phyloP scores from a whole-genome alignment of 345 rosid species.

The Heritiera littoralis region DNA sequence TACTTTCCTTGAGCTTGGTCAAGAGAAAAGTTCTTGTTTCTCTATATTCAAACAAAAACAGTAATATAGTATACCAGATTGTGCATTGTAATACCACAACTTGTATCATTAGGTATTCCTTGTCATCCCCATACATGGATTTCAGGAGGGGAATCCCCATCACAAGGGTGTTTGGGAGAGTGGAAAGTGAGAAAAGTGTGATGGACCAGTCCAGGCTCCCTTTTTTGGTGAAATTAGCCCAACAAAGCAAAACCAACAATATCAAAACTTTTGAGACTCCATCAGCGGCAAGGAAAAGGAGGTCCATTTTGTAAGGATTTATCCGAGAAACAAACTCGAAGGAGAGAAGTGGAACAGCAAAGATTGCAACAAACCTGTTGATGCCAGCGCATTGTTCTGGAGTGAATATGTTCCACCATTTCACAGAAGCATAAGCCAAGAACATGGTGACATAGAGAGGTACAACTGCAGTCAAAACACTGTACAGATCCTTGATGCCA shows the following conservation, averaged over 20 bases:
- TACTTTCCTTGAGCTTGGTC: neutral
- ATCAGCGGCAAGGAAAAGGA: conserved; percentile 30
- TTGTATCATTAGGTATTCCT: conserved; percentile 26
- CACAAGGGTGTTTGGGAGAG: conserved; percentile 34
- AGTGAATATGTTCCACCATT: conserved; percentile 35
- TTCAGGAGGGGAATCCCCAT: conserved; percentile 34
- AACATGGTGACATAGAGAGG: conserved; percentile 38
- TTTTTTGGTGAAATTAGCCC: conserved; percentile 21
- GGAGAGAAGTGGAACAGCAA: conserved; percentile 36
- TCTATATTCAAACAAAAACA: conserved; percentile 31
- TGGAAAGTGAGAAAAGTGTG: conserved; percentile 35
- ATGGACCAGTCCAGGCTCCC: conserved; percentile 32
- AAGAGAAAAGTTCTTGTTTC: conserved; percentile 17
- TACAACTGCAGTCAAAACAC: conserved; percentile 30
- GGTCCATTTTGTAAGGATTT: conserved; percentile 33
- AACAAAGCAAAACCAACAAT: conserved; percentile 13
- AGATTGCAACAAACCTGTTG: conserved; percentile 36
- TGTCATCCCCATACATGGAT: conserved; percentile 34
- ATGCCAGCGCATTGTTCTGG: conserved; percentile 38
- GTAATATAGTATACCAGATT: conserved; percentile 32
- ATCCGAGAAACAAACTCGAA: conserved; percentile 31
- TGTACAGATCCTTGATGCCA: conserved; percentile 25
- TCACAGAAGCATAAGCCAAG: conserved; percentile 35
- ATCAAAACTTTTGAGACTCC: conserved; percentile 20
- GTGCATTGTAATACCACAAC: conserved; percentile 33